These are phyloP conservation scores for Malus domestica DNA, from an alignment of 306 rosid species.

Conservation along the genomic window ASM211411v1 NC_041797.1:5581001-5581500, in stretches of 20 bases:
- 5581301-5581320: no score
- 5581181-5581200: not conserved
- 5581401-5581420: not conserved
- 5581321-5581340: no score
- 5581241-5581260: not conserved
- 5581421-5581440: not conserved
- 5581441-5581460: not conserved
- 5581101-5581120: no score
- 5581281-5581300: not conserved
- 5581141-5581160: not conserved
- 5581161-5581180: not conserved
- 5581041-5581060: no score
- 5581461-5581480: conserved; percentile 2
- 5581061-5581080: no score
- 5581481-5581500: conserved; percentile 31
- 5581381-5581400: no score
- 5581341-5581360: not conserved
- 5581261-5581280: not conserved
- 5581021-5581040: not conserved
- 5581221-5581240: not conserved
- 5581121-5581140: not conserved
- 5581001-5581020: not conserved
- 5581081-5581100: not conserved
- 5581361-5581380: not conserved
- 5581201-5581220: not conserved